A percentile compares a stretch with the other conserved stretches of the same genome.
Evolutionary conservation across 352 stramenopile genomes (phyloP).

Genomic region (Blastocystis sp.): DNA sequence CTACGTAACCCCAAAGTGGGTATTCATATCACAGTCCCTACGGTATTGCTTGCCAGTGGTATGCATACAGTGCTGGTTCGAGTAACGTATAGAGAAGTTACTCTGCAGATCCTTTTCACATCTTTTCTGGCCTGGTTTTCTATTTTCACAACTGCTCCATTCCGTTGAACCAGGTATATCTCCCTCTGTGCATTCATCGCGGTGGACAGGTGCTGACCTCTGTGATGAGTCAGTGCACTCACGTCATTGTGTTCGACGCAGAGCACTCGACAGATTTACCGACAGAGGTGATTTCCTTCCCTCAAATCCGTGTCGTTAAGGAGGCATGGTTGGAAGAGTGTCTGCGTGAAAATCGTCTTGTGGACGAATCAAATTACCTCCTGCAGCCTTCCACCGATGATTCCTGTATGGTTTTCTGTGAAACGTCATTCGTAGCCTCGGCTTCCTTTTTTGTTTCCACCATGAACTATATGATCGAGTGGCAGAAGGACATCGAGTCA

Average conservation of each 20-base stretch:
- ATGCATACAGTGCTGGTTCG: neutral
- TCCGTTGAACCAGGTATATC: slow-evolving; percentile 64
- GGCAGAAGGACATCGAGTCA: slow-evolving; percentile 51
- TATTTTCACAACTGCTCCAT: slow-evolving; percentile 61
- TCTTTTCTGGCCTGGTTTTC: slow-evolving; percentile 61
- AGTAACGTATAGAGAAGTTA: slow-evolving; percentile 56
- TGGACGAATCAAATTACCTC: slow-evolving; percentile 31
- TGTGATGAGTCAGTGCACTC: slow-evolving; percentile 65
- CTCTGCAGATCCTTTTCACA: slow-evolving; percentile 43
- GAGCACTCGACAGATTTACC: slow-evolving; percentile 16
- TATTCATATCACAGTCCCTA: slow-evolving; percentile 60
- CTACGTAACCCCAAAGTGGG: slow-evolving; percentile 63
- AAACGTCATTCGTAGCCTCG: neutral
- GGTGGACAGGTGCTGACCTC: slow-evolving; percentile 63
- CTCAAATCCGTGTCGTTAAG: slow-evolving; percentile 55
- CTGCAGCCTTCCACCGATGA: neutral
- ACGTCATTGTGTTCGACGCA: slow-evolving; percentile 59
- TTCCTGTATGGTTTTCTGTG: too few species aligned
- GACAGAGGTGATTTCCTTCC: slow-evolving; percentile 43
- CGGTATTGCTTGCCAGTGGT: slow-evolving; percentile 64
- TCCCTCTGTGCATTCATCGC: slow-evolving; percentile 64
- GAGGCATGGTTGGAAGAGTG: slow-evolving; percentile 52
- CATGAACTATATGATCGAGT: slow-evolving; percentile 32
- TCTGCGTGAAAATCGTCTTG: neutral
- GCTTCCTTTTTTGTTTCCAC: neutral